A percentile compares a stretch with the other conserved stretches of the same genome.
These are phyloP conservation scores for Candida dajiaensis DNA, from an alignment of 805 yeast genomes.

Conservation along the genomic window DNA sequence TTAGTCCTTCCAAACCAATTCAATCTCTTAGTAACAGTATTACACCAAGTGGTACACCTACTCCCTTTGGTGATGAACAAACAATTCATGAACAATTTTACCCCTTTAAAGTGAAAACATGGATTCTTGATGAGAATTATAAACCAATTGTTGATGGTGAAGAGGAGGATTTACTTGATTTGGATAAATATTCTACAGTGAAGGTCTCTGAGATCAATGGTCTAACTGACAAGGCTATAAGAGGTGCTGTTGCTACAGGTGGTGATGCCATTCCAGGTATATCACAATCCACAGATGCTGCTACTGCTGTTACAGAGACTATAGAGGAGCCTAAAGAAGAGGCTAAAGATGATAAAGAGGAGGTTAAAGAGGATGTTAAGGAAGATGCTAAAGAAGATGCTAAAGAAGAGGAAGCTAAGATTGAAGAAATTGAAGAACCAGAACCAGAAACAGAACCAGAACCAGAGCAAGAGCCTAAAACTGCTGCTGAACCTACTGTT, in stretches of 20 bases:
- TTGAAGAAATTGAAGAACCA: no score
- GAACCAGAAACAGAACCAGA: no score
- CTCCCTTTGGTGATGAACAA: conserved; percentile 24
- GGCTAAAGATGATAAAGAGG: background rate
- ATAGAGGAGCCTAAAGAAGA: background rate
- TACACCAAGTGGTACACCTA: conserved; percentile 20
- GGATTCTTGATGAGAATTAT: conserved; percentile 24
- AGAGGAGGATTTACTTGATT: conserved; percentile 38
- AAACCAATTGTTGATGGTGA: conserved; percentile 29
- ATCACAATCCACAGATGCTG: conserved; percentile 20
- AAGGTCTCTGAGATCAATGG: conserved; percentile 20
- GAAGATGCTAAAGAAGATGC: background rate
- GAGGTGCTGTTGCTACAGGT: conserved; percentile 47
- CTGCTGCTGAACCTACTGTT: no score
- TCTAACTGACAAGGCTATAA: conserved; percentile 40
- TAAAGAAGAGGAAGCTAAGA: background rate
- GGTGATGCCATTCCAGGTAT: conserved; percentile 42
- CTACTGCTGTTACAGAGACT: conserved; percentile 1
- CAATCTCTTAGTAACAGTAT: conserved; percentile 13
- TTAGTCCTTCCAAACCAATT: conserved; percentile 13
- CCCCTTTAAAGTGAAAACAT: conserved; percentile 26
- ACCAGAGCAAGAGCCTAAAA: no score
- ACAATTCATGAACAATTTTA: conserved; percentile 13
- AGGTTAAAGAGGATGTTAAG: background rate
- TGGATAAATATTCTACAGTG: conserved; percentile 31